These are phyloP conservation scores for Pezizomycotina sp. DNA, from an alignment of 2,329 filamentous ascomycete species.

Conservation along the genomic window DNA sequence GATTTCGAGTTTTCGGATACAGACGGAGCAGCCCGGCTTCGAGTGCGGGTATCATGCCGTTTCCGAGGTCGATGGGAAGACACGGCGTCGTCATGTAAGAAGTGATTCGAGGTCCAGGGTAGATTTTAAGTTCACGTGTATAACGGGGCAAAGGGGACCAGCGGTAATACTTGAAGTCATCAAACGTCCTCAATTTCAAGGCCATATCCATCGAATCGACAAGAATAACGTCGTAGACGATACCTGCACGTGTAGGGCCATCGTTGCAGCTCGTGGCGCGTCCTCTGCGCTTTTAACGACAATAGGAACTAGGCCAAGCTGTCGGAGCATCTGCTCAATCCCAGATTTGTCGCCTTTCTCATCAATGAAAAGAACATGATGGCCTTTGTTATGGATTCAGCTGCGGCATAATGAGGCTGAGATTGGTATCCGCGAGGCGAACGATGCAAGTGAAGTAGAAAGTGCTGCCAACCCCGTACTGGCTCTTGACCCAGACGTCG, in stretches of 20 bases:
- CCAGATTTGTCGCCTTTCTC: slow-evolving; percentile 64
- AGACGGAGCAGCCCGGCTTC: slow-evolving; percentile 79
- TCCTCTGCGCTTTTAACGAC: slow-evolving; percentile 64
- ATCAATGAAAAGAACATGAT: slow-evolving; percentile 87
- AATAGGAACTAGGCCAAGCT: slow-evolving; percentile 63
- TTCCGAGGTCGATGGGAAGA: slow-evolving; percentile 80
- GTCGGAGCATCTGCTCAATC: slow-evolving; percentile 59
- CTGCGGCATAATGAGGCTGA: slow-evolving; percentile 62
- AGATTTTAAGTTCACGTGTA: slow-evolving; percentile 81
- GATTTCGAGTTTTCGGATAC: slow-evolving; percentile 88
- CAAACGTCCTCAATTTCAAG: slow-evolving; percentile 64
- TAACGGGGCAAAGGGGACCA: slow-evolving; percentile 86
- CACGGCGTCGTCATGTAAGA: slow-evolving; percentile 98
- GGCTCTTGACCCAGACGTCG: slow-evolving; percentile 87
- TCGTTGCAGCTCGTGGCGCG: slow-evolving; percentile 41
- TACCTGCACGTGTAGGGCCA: slow-evolving; percentile 33
- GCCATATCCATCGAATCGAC: slow-evolving; percentile 88
- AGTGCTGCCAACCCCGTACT: slow-evolving; percentile 75
- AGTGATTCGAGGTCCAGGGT: slow-evolving; percentile 87
- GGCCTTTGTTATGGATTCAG: slow-evolving; percentile 79
- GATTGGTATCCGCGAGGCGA: slow-evolving; percentile 62
- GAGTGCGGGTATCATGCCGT: slow-evolving; percentile 86
- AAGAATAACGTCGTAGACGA: slow-evolving; percentile 84
- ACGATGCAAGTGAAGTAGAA: slow-evolving; percentile 96
- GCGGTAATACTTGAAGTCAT: slow-evolving; percentile 96